Evolutionary conservation across 1,284 basidiomycete species (phyloP).

Genomic region (Malassezia equina): DNA sequence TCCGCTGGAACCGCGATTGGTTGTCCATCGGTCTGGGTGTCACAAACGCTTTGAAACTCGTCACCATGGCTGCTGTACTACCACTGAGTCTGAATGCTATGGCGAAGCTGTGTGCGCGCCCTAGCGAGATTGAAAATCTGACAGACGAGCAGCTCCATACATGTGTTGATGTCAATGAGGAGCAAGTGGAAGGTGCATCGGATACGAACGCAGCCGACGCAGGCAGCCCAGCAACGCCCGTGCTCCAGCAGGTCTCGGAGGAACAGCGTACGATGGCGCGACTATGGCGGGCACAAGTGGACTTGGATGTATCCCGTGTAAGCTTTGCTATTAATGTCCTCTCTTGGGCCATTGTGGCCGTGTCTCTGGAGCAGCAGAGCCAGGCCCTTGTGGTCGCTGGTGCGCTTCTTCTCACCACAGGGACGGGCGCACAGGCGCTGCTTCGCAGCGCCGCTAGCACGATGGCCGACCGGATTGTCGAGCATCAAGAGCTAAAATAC

Average conservation of each 20-base stretch:
- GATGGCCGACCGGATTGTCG: slow-evolving; percentile 8
- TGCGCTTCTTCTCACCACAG: slow-evolving; percentile 2
- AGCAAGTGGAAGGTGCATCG: neutral
- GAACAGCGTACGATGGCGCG: slow-evolving; percentile 3
- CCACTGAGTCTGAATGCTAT: neutral
- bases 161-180: neutral
- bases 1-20: slow-evolving; percentile 8
- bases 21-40: slow-evolving; percentile 7
- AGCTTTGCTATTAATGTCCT: neutral
- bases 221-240: too few species aligned
- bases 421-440: slow-evolving; percentile 7
- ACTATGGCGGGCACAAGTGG: slow-evolving; percentile 16
- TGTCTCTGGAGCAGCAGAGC: neutral
- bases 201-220: too few species aligned
- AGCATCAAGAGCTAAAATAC: neutral
- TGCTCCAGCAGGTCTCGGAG: slow-evolving; percentile 1
- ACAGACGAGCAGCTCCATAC: slow-evolving; percentile 2
- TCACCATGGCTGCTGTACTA: neutral
- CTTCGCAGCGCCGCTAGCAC: slow-evolving; percentile 17
- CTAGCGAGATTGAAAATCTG: neutral
- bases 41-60: slow-evolving; percentile 3
- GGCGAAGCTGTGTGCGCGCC: neutral
- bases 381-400: slow-evolving; percentile 5
- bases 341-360: slow-evolving; percentile 8
- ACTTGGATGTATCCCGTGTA: slow-evolving; percentile 4